Evolutionary conservation across 2,329 filamentous ascomycete species (phyloP).

Genomic region (Thielaviopsis cerberus): DNA sequence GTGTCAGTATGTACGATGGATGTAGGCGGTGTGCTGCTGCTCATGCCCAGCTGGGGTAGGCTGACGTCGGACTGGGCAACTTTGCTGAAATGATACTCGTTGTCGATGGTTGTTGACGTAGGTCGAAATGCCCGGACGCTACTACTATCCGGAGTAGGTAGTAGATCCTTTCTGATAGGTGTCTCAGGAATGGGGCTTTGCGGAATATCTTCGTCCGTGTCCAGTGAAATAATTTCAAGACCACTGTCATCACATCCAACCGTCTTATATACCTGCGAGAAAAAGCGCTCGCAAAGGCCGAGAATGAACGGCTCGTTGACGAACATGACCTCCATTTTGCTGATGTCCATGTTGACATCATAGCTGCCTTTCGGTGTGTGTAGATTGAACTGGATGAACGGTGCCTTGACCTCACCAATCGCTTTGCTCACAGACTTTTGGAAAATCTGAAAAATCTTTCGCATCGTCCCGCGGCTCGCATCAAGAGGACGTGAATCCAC

Average conservation of each 20-base stretch:
- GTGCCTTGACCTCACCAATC: conserved; percentile 24
- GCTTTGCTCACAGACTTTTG: conserved; percentile 27
- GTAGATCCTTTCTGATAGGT: not conserved
- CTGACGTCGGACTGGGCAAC: not conserved
- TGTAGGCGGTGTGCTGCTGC: not conserved
- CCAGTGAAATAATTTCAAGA: not conserved
- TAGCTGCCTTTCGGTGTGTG: conserved; percentile 43
- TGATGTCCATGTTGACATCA: conserved; percentile 52
- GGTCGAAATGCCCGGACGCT: not conserved
- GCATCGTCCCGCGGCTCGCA: conserved; percentile 33
- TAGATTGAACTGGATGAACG: conserved; percentile 48
- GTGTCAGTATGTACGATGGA: not conserved
- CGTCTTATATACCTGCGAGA: conserved; percentile 22
- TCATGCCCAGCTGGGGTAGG: not conserved
- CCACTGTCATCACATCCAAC: not conserved
- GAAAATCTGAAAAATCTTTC: conserved; percentile 37
- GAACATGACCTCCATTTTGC: conserved; percentile 57
- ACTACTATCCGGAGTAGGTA: not conserved
- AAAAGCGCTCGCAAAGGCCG: conserved; percentile 28
- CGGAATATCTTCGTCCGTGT: not conserved
- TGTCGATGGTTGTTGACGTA: not conserved
- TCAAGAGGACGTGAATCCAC: conserved; percentile 50
- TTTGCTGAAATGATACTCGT: not conserved
- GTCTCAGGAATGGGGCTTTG: not conserved
- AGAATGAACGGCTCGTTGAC: conserved; percentile 30